These are phyloP conservation scores for Periconia sp. DNA, from an alignment of 2,329 filamentous ascomycete genomes.

Conservation along the genomic window DNA sequence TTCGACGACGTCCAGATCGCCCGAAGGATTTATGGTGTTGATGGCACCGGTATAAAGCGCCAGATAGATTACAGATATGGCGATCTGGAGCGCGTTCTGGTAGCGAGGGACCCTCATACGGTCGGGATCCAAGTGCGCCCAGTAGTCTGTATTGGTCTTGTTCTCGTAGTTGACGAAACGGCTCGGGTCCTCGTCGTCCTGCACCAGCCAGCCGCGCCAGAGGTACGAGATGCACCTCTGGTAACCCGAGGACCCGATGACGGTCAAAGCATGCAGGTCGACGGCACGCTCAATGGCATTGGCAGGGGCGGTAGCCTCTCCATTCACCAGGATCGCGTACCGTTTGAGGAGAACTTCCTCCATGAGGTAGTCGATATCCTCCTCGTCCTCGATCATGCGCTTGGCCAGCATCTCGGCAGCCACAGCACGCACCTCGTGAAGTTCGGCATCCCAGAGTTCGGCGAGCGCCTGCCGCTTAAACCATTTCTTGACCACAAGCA, in stretches of 20 bases:
- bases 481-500: conserved; percentile 76
- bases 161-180: conserved; percentile 87
- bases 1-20: conserved; percentile 85
- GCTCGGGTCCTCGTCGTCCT: conserved; percentile 89
- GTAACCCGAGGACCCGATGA: conserved; percentile 93
- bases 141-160: conserved; percentile 78
- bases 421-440: conserved; percentile 77
- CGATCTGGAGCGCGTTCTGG: conserved; percentile 87
- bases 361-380: conserved; percentile 78
- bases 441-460: conserved; percentile 91
- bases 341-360: conserved; percentile 84
- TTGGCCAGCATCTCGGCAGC: conserved; percentile 95
- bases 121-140: conserved; percentile 87
- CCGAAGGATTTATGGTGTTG: conserved; percentile 87
- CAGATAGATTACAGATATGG: conserved; percentile 83
- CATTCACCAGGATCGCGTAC: conserved; percentile 80
- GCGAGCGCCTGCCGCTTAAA: conserved; percentile 78
- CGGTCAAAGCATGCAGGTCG: conserved; percentile 83
- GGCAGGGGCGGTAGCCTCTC: conserved; percentile 72
- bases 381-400: conserved; percentile 82
- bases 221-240: conserved; percentile 94
- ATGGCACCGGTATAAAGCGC: conserved; percentile 83
- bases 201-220: conserved; percentile 96
- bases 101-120: conserved; percentile 92
- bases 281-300: conserved; percentile 95